These are phyloP conservation scores for Exophiala sideris DNA, from an alignment of 2,329 filamentous ascomycete genomes.

Conservation along the genomic window DNA sequence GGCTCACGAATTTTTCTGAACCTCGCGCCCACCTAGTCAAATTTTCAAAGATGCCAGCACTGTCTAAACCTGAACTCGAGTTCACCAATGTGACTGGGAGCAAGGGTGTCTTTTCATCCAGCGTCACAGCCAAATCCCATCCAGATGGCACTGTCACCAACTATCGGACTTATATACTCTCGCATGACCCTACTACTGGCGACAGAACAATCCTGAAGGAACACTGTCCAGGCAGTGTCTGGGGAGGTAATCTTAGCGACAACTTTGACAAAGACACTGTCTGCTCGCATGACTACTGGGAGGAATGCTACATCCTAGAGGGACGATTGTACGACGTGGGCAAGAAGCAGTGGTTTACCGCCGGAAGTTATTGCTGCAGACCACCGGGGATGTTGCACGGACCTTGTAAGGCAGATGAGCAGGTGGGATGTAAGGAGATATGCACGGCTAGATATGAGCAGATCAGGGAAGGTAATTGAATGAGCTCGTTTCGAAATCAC, in stretches of 20 bases:
- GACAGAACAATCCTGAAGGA: slow-evolving; percentile 6
- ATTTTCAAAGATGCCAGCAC: neutral
- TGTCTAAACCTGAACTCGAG: slow-evolving; percentile 4
- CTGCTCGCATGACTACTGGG: slow-evolving; percentile 9
- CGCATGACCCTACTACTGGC: slow-evolving; percentile 1
- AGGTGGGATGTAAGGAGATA: slow-evolving; percentile 2
- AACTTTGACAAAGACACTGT: slow-evolving; percentile 7
- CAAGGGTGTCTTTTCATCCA: slow-evolving; percentile 4
- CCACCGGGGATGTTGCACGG: slow-evolving; percentile 8
- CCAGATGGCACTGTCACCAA: slow-evolving; percentile 1
- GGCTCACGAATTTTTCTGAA: too few species aligned
- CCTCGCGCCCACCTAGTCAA: neutral
- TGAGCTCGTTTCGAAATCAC: neutral
- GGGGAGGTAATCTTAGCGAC: slow-evolving; percentile 5
- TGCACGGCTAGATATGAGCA: slow-evolving; percentile 6
- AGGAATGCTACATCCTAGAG: slow-evolving; percentile 9
- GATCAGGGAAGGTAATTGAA: neutral
- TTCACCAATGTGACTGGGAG: slow-evolving; percentile 1
- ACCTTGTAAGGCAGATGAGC: slow-evolving; percentile 4
- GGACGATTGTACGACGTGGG: slow-evolving; percentile 4
- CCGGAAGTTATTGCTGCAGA: slow-evolving; percentile 7
- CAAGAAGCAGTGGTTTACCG: slow-evolving; percentile 9
- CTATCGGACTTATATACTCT: slow-evolving; percentile 3
- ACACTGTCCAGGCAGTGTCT: slow-evolving; percentile 4
- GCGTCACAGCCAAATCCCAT: neutral